phyloP scores from a whole-genome alignment of 2,329 filamentous ascomycete species.

The Cytospora piceicola region DNA sequence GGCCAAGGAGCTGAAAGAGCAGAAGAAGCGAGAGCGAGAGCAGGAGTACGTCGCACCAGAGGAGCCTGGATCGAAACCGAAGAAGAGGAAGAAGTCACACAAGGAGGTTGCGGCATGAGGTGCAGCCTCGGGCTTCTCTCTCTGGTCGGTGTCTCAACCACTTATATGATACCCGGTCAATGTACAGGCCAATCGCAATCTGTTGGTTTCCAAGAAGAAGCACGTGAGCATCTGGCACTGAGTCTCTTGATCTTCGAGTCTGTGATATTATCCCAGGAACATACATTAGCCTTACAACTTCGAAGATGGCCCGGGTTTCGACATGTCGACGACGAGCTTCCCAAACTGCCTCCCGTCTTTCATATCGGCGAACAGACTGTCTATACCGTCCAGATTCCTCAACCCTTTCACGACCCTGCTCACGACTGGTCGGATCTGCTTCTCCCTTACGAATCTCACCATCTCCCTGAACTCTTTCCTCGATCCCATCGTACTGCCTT shows the following conservation, averaged over 20 bases:
- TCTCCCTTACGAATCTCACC: constrained; percentile 76
- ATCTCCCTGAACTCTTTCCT: constrained; percentile 88
- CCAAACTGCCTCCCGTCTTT: constrained; percentile 86
- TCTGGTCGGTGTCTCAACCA: constrained; percentile 11
- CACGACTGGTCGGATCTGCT: constrained; percentile 75
- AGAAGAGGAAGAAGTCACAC: constrained; percentile 64
- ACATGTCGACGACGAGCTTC: constrained; percentile 82
- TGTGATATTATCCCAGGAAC: not conserved
- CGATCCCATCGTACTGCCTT: constrained; percentile 89
- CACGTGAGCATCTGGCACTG: constrained; percentile 1
- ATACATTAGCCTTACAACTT: constrained; percentile 32
- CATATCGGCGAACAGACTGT: constrained; percentile 86
- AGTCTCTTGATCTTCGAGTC: not conserved
- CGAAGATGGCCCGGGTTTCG: constrained; percentile 34
- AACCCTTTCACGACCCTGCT: constrained; percentile 75
- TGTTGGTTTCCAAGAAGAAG: constrained; percentile 7
- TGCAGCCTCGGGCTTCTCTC: not conserved
- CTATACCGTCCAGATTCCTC: constrained; percentile 76
- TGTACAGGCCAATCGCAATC: constrained; percentile 27
- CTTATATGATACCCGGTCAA: constrained; percentile 29
- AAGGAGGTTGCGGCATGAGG: constrained; percentile 39
- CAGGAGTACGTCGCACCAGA: constrained; percentile 86
- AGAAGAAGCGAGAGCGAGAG: constrained; percentile 83
- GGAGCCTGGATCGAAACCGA: constrained; percentile 68
- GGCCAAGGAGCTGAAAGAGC: constrained; percentile 84